These are phyloP conservation scores for Euphorbia peplus DNA, from an alignment of 345 rosid genomes.

Conservation along the genomic window DNA sequence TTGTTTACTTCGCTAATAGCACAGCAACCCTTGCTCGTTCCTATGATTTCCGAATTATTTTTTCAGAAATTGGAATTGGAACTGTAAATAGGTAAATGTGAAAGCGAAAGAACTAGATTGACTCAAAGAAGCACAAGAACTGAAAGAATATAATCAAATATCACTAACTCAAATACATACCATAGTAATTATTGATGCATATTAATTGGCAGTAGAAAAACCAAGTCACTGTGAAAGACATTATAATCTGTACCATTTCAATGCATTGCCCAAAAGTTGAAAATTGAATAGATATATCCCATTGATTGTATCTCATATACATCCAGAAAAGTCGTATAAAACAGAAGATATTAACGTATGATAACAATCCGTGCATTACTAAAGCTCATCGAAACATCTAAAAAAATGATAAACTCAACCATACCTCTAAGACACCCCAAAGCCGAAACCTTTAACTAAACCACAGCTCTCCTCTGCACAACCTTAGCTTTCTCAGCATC, in stretches of 20 bases:
- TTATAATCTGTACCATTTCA: neutral
- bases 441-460: constrained; percentile 27
- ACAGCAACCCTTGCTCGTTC: neutral
- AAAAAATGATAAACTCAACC: constrained; percentile 9
- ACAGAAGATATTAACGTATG: neutral
- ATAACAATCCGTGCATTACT: neutral
- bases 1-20: neutral
- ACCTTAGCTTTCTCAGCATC: constrained; percentile 96
- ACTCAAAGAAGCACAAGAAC: neutral
- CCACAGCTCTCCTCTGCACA: constrained; percentile 53
- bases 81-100: neutral
- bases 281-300: neutral
- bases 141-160: neutral
- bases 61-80: neutral
- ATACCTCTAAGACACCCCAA: constrained; percentile 7
- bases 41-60: neutral
- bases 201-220: neutral
- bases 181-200: neutral
- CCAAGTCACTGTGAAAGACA: neutral
- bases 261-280: neutral
- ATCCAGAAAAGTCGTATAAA: neutral
- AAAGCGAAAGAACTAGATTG: neutral
- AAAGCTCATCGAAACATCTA: neutral
- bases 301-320: neutral
- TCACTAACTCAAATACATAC: neutral